Evolutionary conservation across 345 rosid genomes (phyloP).

Genomic region (Toxicodendron radicans): DNA sequence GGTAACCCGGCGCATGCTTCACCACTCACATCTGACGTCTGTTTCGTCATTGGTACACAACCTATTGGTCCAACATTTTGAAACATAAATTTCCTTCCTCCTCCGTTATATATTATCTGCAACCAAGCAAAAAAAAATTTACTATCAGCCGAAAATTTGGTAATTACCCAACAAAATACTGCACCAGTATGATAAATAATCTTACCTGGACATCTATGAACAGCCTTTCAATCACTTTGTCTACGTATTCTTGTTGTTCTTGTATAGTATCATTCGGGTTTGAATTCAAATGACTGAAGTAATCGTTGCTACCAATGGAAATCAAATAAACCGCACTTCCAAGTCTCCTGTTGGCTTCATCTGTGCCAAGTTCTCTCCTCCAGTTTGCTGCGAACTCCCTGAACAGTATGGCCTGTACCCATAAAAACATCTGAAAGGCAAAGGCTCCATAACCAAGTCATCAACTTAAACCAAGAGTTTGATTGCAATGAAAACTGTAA

Average conservation of each 20-base stretch:
- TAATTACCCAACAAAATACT: not conserved
- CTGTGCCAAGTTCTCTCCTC: not conserved
- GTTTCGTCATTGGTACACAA: not conserved
- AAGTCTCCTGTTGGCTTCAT: not conserved
- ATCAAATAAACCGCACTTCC: conserved; percentile 1
- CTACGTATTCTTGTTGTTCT: not conserved
- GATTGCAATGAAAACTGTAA: not conserved
- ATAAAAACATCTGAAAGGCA: not conserved
- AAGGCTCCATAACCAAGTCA: not conserved
- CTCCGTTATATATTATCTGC: not conserved
- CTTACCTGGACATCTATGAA: not conserved
- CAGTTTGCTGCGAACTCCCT: not conserved
- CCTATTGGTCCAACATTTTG: not conserved
- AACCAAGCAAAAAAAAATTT: not conserved
- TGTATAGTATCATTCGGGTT: not conserved
- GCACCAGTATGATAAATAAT: too few species aligned
- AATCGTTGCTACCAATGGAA: not conserved
- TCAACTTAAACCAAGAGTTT: not conserved
- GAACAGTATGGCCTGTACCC: not conserved
- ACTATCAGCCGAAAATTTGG: not conserved
- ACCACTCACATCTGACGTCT: too few species aligned
- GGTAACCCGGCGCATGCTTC: not conserved
- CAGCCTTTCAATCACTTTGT: not conserved
- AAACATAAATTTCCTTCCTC: not conserved
- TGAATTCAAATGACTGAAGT: not conserved